Percentiles rank a stretch among this genome's conserved stretches.
These are phyloP conservation scores for Aspergillus ustus DNA, from an alignment of 2,329 filamentous ascomycete genomes.

Conservation along the genomic window DNA sequence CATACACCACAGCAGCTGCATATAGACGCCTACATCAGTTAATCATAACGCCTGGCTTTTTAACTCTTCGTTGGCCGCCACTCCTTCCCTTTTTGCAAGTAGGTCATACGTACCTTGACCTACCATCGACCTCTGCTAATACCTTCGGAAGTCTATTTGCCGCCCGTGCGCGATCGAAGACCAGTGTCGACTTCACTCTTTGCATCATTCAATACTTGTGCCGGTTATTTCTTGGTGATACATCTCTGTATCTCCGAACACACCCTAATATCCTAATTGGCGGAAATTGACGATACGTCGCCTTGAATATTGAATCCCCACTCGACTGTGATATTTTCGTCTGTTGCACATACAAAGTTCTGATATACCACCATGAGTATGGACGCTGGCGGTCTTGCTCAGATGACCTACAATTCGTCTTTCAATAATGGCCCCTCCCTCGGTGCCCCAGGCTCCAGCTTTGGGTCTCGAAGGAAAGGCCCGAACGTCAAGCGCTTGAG, in stretches of 20 bases:
- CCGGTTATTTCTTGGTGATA: constrained; percentile 22
- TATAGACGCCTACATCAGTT: constrained; percentile 21
- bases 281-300: constrained; percentile 14
- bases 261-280: constrained; percentile 40
- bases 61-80: constrained; percentile 24
- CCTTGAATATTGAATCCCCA: constrained; percentile 30
- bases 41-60: constrained; percentile 25
- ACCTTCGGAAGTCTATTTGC: constrained; percentile 5
- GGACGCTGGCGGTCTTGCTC: constrained; percentile 99
- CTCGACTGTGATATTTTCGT: constrained; percentile 17
- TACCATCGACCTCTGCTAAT: constrained; percentile 16
- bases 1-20: constrained; percentile 17
- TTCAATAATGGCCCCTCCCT: constrained; percentile 69
- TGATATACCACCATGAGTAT: constrained; percentile 51
- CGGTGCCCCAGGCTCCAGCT: constrained; percentile 75
- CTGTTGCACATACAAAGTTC: constrained; percentile 37
- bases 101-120: constrained; percentile 5
- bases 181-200: constrained; percentile 14
- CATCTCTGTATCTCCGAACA: constrained; percentile 26
- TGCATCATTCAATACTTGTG: constrained; percentile 21
- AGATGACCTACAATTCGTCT: constrained; percentile 90
- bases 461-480: constrained; percentile 83
- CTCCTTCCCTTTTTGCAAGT: constrained; percentile 23
- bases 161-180: constrained; percentile 7
- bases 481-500: constrained; percentile 87